Conservation (phyloP, 2,329 filamentous ascomycete species). For the Epichloe baconii region DNA sequence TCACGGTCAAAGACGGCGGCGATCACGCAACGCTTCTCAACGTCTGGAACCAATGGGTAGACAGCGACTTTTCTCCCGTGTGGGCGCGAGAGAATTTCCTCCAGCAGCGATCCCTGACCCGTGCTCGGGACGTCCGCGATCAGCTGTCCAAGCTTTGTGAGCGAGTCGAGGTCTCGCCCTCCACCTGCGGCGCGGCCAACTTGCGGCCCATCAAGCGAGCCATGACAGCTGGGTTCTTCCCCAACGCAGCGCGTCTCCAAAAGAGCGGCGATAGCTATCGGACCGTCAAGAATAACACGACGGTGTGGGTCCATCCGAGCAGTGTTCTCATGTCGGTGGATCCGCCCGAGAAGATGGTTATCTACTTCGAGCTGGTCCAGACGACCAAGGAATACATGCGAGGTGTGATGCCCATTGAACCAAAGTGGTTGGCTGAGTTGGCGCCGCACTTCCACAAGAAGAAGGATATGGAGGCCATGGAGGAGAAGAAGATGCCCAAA, state of each 20-base stretch:
- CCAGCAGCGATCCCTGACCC: slow-evolving; percentile 77
- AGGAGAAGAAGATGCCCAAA: slow-evolving; percentile 52
- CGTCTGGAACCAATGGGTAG: slow-evolving; percentile 92
- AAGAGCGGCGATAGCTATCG: slow-evolving; percentile 78
- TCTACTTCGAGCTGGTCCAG: slow-evolving; percentile 74
- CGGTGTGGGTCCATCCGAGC: slow-evolving; percentile 84
- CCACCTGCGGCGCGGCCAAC: slow-evolving; percentile 56
- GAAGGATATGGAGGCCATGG: slow-evolving; percentile 72
- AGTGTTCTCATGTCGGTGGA: slow-evolving; percentile 67
- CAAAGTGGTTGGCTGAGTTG: slow-evolving; percentile 75
- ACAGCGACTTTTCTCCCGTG: slow-evolving; percentile 74
- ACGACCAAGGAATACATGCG: slow-evolving; percentile 91
- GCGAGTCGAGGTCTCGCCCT: slow-evolving; percentile 70
- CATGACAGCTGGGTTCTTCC: slow-evolving; percentile 85
- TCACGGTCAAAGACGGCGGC: slow-evolving; percentile 81
- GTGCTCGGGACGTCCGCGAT: slow-evolving; percentile 82
- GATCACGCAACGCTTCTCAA: slow-evolving; percentile 83
- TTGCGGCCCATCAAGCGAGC: slow-evolving; percentile 69
- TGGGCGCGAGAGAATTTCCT: slow-evolving; percentile 92
- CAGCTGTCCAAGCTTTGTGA: slow-evolving; percentile 89
- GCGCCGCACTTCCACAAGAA: slow-evolving; percentile 93
- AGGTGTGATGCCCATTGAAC: slow-evolving; percentile 70
- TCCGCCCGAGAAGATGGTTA: slow-evolving; percentile 65
- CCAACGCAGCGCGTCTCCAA: slow-evolving; percentile 76
- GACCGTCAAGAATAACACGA: slow-evolving; percentile 80